Percentiles rank a stretch among this genome's conserved stretches.
Evolutionary conservation across 257 asterid species (phyloP).

Genomic region (Anisodus acutangulus): DNA sequence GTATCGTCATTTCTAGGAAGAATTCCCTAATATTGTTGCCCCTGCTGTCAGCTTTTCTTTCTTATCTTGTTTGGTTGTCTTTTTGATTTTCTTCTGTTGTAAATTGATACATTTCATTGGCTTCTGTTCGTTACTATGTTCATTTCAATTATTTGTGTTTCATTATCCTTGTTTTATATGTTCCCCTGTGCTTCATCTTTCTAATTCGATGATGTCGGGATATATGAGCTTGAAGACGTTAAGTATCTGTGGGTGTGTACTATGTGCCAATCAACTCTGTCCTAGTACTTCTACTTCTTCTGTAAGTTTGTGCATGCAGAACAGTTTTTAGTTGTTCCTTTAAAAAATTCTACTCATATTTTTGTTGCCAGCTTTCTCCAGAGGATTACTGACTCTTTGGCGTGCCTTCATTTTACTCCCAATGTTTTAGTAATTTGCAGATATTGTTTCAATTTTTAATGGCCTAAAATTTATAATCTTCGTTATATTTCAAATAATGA

Average conservation of each 20-base stretch:
- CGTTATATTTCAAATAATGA: too few species aligned
- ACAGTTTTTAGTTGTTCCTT: conserved; percentile 9
- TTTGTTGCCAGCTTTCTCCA: conserved; percentile 69
- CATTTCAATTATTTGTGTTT: background rate
- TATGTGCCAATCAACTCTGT: background rate
- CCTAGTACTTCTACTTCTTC: background rate
- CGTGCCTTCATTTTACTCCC: conserved; percentile 45
- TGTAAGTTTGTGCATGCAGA: conserved; percentile 9
- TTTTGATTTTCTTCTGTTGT: conserved; percentile 15
- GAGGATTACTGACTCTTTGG: conserved; percentile 60
- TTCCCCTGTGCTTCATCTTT: conserved; percentile 15
- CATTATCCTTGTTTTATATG: background rate
- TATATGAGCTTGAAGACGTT: conserved; percentile 8
- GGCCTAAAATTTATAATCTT: too few species aligned
- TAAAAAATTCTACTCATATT: conserved; percentile 21
- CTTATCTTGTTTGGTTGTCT: conserved; percentile 27
- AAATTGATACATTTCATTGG: conserved; percentile 8
- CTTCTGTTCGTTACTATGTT: background rate
- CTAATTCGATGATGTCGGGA: background rate
- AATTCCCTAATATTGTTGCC: background rate
- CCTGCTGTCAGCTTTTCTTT: background rate
- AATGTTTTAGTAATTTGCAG: too few species aligned
- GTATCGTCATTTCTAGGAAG: conserved; percentile 19
- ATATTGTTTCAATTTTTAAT: too few species aligned
- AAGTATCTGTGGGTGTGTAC: background rate